These are phyloP conservation scores for Marchantia paleacea DNA, from an alignment of 225 moss, liverwort and hornwort species.

Conservation along the genomic window DNA sequence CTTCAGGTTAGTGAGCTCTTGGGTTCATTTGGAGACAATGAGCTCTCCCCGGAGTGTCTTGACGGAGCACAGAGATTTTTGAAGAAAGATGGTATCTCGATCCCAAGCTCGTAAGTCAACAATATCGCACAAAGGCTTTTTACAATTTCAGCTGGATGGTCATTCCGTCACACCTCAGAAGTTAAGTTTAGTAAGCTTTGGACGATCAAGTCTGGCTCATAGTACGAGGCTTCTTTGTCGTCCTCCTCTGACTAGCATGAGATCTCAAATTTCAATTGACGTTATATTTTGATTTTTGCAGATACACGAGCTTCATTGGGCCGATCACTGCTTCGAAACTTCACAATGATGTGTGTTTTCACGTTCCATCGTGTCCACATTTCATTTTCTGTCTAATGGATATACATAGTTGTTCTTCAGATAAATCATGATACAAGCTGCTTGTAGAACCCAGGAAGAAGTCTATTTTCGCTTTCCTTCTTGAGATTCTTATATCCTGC, in stretches of 20 bases:
- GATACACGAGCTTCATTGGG: conserved; percentile 81
- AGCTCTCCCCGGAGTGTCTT: conserved; percentile 93
- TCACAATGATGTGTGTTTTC: conserved; percentile 67
- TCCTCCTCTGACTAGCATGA: not conserved
- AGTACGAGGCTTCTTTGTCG: no score
- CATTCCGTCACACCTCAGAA: not conserved
- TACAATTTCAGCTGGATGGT: not conserved
- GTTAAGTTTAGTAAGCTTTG: not conserved
- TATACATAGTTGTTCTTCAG: not conserved
- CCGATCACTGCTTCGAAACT: conserved; percentile 93
- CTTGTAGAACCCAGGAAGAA: not conserved
- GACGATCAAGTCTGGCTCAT: not conserved
- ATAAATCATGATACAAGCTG: no score
- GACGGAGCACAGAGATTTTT: conserved; percentile 93
- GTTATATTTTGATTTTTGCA: conserved; percentile 20
- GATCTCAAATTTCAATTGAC: not conserved
- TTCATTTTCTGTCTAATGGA: not conserved
- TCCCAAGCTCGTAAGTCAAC: conserved; percentile 71
- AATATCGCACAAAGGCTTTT: not conserved
- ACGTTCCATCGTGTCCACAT: not conserved
- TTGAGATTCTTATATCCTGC: not conserved
- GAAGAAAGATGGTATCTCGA: conserved; percentile 83
- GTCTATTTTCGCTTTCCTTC: not conserved
- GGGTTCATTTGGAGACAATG: conserved; percentile 97
- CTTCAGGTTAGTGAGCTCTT: conserved; percentile 79